phyloP scores from a whole-genome alignment of 75 land plant species.

The Chamaecyparis obtusa region DNA sequence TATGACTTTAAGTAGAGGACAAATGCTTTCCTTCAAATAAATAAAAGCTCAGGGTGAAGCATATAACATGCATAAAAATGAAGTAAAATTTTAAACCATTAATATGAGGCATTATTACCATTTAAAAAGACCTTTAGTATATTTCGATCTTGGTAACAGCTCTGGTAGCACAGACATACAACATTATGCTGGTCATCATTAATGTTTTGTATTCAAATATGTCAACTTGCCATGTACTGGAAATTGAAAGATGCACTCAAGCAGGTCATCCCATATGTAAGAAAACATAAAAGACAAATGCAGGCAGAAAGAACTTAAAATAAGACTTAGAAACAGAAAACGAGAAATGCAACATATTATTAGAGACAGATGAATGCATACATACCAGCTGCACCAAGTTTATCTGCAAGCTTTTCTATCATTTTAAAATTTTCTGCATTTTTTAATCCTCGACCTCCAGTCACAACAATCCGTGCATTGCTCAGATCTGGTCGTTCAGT shows the following conservation, averaged over 20 bases:
- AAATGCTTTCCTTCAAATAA: not conserved
- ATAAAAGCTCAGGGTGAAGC: not conserved
- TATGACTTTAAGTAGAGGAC: not conserved
- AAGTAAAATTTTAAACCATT: not conserved
- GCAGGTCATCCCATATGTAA: too few species aligned
- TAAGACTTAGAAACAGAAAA: not conserved
- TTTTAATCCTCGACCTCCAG: slow-evolving; percentile 92
- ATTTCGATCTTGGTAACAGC: not conserved
- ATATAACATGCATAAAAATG: not conserved
- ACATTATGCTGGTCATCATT: not conserved
- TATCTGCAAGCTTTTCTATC: slow-evolving; percentile 93
- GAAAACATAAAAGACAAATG: not conserved
- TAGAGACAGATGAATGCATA: slow-evolving; percentile 1
- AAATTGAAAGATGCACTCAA: not conserved
- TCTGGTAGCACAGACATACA: not conserved
- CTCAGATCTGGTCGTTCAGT: slow-evolving; percentile 92
- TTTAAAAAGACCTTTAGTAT: not conserved
- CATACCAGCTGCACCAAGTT: slow-evolving; percentile 95
- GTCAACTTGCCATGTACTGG: not conserved
- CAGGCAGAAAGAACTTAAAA: not conserved
- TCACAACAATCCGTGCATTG: slow-evolving; percentile 88
- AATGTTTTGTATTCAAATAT: not conserved
- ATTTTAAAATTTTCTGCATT: slow-evolving; percentile 89
- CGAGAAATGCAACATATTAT: not conserved
- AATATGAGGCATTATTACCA: too few species aligned